Evolutionary conservation across 345 rosid species (phyloP).

Genomic region (Euphorbia pulcherrima): DNA sequence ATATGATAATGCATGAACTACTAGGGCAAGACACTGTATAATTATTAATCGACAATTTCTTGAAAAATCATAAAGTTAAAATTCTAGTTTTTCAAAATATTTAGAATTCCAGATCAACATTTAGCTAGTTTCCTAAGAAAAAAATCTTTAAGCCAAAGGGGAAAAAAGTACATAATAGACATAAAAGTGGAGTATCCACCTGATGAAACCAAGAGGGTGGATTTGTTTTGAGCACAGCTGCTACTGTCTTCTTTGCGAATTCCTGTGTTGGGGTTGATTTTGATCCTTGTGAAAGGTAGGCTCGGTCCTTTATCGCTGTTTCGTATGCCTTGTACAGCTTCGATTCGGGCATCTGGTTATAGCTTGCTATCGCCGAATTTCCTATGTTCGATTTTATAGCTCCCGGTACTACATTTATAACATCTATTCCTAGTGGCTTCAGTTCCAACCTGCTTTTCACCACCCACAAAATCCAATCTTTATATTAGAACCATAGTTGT

Average conservation of each 20-base stretch:
- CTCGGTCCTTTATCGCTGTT: conserved; percentile 51
- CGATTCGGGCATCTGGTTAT: conserved; percentile 69
- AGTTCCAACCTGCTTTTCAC: conserved; percentile 68
- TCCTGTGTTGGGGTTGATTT: conserved; percentile 62
- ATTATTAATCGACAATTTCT: no score
- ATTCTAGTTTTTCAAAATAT: no score
- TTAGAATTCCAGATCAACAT: no score
- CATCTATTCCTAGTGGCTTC: conserved; percentile 66
- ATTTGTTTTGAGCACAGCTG: conserved; percentile 46
- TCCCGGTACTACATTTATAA: conserved; percentile 72
- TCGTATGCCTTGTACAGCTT: conserved; percentile 69
- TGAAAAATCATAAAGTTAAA: no score
- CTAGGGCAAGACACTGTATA: no score
- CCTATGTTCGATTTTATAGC: conserved; percentile 77
- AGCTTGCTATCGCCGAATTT: conserved; percentile 51
- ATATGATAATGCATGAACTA: no score
- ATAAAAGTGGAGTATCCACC: conserved; percentile 56
- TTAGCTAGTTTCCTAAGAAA: conserved; percentile 30
- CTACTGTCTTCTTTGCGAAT: conserved; percentile 66
- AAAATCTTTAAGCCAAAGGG: conserved; percentile 56
- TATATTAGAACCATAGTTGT: no score
- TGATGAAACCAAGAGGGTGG: conserved; percentile 77
- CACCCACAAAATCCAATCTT: not conserved
- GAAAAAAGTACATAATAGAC: conserved; percentile 61
- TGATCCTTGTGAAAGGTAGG: conserved; percentile 46